Evolutionary conservation across 2,329 filamentous ascomycete genomes (phyloP), one percentile per base, ranked within the genome.

Genomic region (Aureobasidium zeae): DNA sequence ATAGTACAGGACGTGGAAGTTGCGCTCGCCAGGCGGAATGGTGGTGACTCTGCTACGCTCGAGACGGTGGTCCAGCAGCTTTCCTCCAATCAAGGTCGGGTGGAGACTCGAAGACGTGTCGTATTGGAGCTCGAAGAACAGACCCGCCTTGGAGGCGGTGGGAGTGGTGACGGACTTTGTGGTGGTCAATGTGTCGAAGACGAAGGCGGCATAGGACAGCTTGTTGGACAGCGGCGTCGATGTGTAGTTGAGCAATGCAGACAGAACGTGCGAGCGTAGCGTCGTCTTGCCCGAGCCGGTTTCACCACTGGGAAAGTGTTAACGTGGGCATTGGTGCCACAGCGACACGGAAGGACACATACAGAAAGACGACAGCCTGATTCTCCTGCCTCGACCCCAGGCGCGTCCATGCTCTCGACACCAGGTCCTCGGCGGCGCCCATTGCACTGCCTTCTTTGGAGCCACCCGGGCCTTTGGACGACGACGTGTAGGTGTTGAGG

Each of bases 261-360:
- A 83, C 33, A 98, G 71, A 44, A 95, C 70, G 62, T 96, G 91
- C 31, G 86, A 85, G 49, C 91, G 82, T 56, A 96, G 72, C 0
- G 91, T 98, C 0, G 91, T 95, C 69, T 98, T 98, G 55, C 91
- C 91, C 22, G 91, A 81, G 33, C 91, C 91, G 46, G 87, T 94
- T 73, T 98, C 91, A 63, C 91, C 91, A 52, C 88, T 95, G 52
- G 37, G 6, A 21, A 21, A 5, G 20, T 21, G 48, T 54, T 49
- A 54, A 28, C 22, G 34, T 44, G 33, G 30, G 21, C 29, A 28
- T 16, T 50, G 33, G 35, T 17, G 20, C 39, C 31, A 44, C 30
- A 32, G 16, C 39, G 13, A 34, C n/a, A n/a, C 39, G 39, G 39
- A 33, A 34, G 22, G 39, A 34, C 30, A 42, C 86, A 70, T 74